Conservation (phyloP, 345 rosid genomes). For the Rhizophora apiculata region DNA sequence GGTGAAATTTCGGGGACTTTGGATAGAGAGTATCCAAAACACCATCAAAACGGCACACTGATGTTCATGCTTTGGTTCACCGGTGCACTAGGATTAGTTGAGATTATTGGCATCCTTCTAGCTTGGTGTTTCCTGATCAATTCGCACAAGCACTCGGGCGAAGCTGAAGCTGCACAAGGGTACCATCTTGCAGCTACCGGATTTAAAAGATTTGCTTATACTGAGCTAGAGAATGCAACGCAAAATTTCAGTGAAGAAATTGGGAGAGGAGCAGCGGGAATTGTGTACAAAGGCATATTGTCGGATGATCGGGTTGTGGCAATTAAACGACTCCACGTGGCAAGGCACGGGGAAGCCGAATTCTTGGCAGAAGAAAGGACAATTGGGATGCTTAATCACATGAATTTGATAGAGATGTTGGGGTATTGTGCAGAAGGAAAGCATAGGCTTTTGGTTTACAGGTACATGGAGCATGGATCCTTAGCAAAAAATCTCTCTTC, state of each 20-base stretch:
- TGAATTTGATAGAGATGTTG: conserved; percentile 31
- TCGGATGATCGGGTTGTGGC: conserved; percentile 15
- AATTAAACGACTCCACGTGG: conserved; percentile 20
- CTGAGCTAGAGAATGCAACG: conserved; percentile 22
- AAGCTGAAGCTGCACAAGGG: neutral
- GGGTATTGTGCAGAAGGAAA: conserved; percentile 26
- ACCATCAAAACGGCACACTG: conserved; percentile 1
- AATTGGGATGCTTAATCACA: conserved; percentile 32
- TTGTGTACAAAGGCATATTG: conserved; percentile 25
- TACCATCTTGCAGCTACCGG: conserved; percentile 18
- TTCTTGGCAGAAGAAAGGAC: conserved; percentile 32
- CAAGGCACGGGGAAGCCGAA: conserved; percentile 27
- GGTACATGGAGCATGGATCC: conserved; percentile 18
- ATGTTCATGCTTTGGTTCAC: conserved; percentile 32
- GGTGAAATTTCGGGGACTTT: neutral
- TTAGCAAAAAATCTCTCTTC: conserved; percentile 7
- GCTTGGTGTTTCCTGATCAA: conserved; percentile 25
- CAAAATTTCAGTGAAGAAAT: conserved; percentile 20
- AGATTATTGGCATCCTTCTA: conserved; percentile 21
- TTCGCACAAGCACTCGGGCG: neutral
- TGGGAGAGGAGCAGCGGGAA: conserved; percentile 26
- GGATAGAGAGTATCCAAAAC: neutral
- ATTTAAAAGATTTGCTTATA: conserved; percentile 22
- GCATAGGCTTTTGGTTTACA: conserved; percentile 15
- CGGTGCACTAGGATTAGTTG: conserved; percentile 20